Evolutionary conservation across 1,284 basidiomycete genomes (phyloP), one percentile per base, ranked within the genome.

Genomic region (Tylopilus orsonianus): DNA sequence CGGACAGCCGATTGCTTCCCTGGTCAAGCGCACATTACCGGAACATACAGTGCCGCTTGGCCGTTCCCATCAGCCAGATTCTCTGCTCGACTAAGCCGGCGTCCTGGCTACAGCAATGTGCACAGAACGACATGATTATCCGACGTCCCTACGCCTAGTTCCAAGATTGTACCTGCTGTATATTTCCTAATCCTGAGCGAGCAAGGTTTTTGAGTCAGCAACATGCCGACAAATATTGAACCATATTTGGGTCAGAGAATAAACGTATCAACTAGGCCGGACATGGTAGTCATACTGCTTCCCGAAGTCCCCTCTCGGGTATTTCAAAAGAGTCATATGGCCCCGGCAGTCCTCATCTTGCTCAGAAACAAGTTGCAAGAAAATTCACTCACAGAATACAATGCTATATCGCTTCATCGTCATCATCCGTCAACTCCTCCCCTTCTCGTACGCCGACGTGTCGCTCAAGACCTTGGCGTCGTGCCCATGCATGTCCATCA

Each of bases 401-500:
- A 14, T 30, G 64, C 65, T 46, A 56, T 46, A 30, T 10, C 40
- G 67, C 67, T 9, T 70, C 71, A 4, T 86, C 80, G 10, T 87
- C 84, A 8, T 84, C 83, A 57, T 90, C 87, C 1, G 87, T 90
- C 34, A 88, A 68, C 57, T 88, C 87, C 51, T 90, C 87, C 2
- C 83, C 85, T 27, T 71, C 71, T 35, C 75, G 65, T 1, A 90
- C 60, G 13, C 87, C 87, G 5, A 64, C 59, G 56, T 90, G 87
- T 13, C 72, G 65, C 32, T 78, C 74, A 50, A 76, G 74, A 8
- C 91, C 89, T 9, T 77, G 69, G 32, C 77, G 70, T 35, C 92
- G 82, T 6, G 85, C 81, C 87, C 87, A 99, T 0, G 81, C 75
- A 61, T 83, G 82, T 1, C 97, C 97, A 62, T 97, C 88, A 0